Base-by-base conservation (phyloP, 2,329 filamentous ascomycete species). In the Fusarium heterosporum region DNA sequence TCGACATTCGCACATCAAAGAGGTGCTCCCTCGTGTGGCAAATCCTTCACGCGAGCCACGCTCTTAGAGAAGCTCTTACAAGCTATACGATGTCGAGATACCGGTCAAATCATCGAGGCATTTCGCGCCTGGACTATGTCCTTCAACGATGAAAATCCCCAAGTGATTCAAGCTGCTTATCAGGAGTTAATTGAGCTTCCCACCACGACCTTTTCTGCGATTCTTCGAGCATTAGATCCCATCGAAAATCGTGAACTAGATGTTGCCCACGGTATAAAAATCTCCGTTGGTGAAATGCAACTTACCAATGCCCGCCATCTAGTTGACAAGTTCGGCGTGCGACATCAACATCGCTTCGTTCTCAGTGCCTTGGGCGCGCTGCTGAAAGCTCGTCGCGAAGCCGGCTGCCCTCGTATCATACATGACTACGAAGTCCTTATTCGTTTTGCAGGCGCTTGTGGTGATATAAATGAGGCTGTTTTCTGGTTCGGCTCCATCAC, bases 191-290 rank as follows among this genome's bases (percentile, higher is more conserved):
- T 66, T 14, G 49, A 63, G 1, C 72, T 93, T 22, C 82, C 89
- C 1, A 75, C 81, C 3, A 79, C 83, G 2, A 83, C 83, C 1
- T 89, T 93, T 71, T 86, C 87, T 2, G 87, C 90, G 64, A 83
- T 91, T 11, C 75, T 94, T 29, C 83, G 84, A 32, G 81, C 83
- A 7, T 76, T 93, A 10, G 87, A 91, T 57, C 89, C 90, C 0
- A 71, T 85, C 6, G 72, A 76, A 22, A 76, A 87, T 17, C 73
- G 77, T 19, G 76, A 83, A 13, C 73, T 87, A 19, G 88, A 90
- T 72, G 74, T 81, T 5, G 77, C 78, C 12, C 73, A 82, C 34
- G 78, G 80, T 16, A 61, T 82, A 17, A 64, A 72, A 16, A 75
- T 85, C 50, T 68, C 76, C 5, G 56, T 69, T 14, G 82, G 75